phyloP scores from a whole-genome alignment of 1,284 basidiomycete species.

The Stereum hirsutum region DNA sequence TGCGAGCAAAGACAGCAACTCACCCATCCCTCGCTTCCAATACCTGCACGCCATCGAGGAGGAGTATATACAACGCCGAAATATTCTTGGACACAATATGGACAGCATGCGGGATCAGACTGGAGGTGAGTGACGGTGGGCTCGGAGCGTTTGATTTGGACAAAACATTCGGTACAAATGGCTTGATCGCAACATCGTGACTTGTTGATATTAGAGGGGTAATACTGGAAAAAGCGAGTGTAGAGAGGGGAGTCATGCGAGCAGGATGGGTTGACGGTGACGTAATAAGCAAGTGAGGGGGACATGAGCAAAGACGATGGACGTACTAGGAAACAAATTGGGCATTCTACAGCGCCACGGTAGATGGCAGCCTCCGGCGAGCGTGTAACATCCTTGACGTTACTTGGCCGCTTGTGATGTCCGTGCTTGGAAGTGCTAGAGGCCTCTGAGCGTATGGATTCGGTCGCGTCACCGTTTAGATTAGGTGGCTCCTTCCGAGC shows the following conservation, averaged over 20 bases:
- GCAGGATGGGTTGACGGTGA: slow-evolving; percentile 4
- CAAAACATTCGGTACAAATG: slow-evolving; percentile 98
- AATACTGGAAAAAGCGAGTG: slow-evolving; percentile 48
- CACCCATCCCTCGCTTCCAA: slow-evolving; percentile 62
- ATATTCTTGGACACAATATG: slow-evolving; percentile 94
- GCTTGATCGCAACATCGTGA: slow-evolving; percentile 97
- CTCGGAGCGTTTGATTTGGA: slow-evolving; percentile 95
- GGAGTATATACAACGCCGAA: slow-evolving; percentile 91
- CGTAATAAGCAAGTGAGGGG: slow-evolving; percentile 8
- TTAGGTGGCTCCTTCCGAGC: slow-evolving; percentile 59
- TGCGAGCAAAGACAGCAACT: slow-evolving; percentile 20
- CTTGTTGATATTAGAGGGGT: slow-evolving; percentile 91
- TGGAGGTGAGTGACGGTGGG: slow-evolving; percentile 89
- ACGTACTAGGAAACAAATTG: slow-evolving; percentile 97
- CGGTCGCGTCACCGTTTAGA: too few relatives aligned
- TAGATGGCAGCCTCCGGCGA: slow-evolving; percentile 75
- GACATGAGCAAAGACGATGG: slow-evolving; percentile 8
- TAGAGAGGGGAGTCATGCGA: slow-evolving; percentile 7
- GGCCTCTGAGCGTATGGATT: slow-evolving; percentile 23
- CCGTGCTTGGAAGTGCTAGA: slow-evolving; percentile 21
- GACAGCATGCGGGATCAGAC: slow-evolving; percentile 92
- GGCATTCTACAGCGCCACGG: slow-evolving; percentile 87
- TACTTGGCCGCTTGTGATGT: slow-evolving; percentile 39
- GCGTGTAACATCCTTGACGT: slow-evolving; percentile 44
- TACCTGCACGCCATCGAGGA: slow-evolving; percentile 70